These are phyloP conservation scores for Pseudogymnoascus sp. DNA, from an alignment of 2,329 filamentous ascomycete genomes.

Conservation along the genomic window DNA sequence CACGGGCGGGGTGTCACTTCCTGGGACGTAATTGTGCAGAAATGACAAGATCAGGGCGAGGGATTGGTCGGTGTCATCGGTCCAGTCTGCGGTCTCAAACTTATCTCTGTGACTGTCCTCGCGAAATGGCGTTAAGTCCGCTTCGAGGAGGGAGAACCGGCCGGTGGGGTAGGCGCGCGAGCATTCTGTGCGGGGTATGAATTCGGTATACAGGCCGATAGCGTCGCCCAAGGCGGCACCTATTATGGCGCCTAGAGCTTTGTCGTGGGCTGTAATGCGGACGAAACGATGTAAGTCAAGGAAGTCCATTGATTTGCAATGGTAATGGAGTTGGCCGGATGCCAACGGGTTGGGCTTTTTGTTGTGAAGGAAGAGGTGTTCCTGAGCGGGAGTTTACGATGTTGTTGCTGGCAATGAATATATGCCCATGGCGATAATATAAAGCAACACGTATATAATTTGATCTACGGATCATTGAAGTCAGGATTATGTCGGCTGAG, in stretches of 20 bases:
- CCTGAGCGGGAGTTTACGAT: neutral
- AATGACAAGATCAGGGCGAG: conserved; percentile 44
- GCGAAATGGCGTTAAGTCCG: conserved; percentile 35
- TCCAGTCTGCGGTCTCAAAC: conserved; percentile 41
- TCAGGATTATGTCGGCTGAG: neutral
- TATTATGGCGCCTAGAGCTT: conserved; percentile 37
- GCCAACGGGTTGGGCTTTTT: neutral
- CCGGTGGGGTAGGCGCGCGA: conserved; percentile 32
- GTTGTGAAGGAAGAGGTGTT: neutral
- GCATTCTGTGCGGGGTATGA: conserved; percentile 35
- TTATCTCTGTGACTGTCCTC: conserved; percentile 41
- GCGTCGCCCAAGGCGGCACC: conserved; percentile 48
- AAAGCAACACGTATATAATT: neutral
- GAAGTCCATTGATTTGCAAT: conserved; percentile 7
- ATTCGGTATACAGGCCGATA: conserved; percentile 50
- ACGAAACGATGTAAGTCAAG: conserved; percentile 28
- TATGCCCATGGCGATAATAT: neutral
- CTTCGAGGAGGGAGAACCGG: conserved; percentile 35
- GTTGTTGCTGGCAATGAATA: neutral
- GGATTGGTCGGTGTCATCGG: conserved; percentile 50
- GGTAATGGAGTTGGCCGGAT: neutral
- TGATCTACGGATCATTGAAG: neutral
- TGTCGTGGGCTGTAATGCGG: conserved; percentile 28
- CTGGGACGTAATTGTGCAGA: conserved; percentile 36
- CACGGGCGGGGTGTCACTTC: conserved; percentile 20